Evolutionary conservation across 75 land plant genomes (phyloP), one percentile per base, ranked within the genome.

Genomic region (Chamaecyparis obtusa): DNA sequence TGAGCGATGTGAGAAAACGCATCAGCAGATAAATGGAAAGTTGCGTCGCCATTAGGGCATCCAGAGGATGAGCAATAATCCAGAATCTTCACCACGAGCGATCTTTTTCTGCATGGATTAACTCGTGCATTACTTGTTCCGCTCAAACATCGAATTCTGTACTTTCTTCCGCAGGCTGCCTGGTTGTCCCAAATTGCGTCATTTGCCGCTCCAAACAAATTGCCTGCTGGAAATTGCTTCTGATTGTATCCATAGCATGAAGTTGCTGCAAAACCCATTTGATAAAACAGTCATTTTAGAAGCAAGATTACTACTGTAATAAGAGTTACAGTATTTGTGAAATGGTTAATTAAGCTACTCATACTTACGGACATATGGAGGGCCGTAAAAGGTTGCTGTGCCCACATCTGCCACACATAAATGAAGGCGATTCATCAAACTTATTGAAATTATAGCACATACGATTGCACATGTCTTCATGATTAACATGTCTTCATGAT

Each of bases 171-270:
- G 76, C 94, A 93, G 16, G 87, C 87, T 1, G 87, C 89, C 14
- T 89, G 83, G 76, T 67, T 71, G 74, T 90, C 74, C 89, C 84
- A 93, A 46, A 91, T 71, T 14, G 84, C 88, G 30, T 83, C 60
- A 44, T 87, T 89, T 7, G 89, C 94, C 36, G 90, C 90, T 67
- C 89, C 93, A n/a, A 93, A 87, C 86, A 90, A 51, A 72, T 56
- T 67, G 5, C 89, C 87, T 24, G 87, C 79, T 30, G 90, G 90
- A 76, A 91, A 87, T 9, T 32, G 87, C 16, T 74, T 44, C 51
- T 54, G 17, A 44, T 89, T 72, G 71, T 71, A 55, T 11, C 94
- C 94, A 77, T 90, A 86, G 69, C 94, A 93, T 2, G 92, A 83
- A 19, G 90, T 85, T 0, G 92, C 90, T 91, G 87, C 89, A 24